Evolutionary conservation across 306 rosid species (phyloP), one percentile per base, ranked within the genome.

Genomic region (Quercus berberidifolia): DNA sequence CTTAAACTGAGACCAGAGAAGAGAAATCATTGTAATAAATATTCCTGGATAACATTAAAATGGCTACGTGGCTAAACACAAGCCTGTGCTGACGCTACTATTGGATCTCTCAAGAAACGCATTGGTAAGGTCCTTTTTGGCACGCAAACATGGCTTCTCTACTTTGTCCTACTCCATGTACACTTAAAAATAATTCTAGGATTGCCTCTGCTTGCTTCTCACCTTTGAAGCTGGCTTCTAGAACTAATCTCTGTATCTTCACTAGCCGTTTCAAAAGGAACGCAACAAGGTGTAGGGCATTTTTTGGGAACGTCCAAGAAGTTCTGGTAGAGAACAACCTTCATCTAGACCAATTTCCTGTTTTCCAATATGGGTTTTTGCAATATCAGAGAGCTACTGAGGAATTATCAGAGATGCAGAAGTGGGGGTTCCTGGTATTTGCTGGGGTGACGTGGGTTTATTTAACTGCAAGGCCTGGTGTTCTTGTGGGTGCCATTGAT

Each of bases 401-500:
- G 74, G 92, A 86, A 0, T 73, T 93, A 25, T 76, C 92, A 28
- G 96, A 93, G 11, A 75, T 77, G 18, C 92, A 91, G 90, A 91
- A 79, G 51, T 93, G 91, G 97, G 92, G 88, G 6, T 76, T 85
- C 33, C 54, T 93, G 2, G 60, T 78, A 67, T 69, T 93, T 78
- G 94, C 89, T 35, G 98, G 94, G 26, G 8, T 92, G 21, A 81
- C 85, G 1, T 95, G 98, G 99, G 67, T 90, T 69, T 95, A 95
- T 83, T 80, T 95, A 55, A 95, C 97, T 51, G 90, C 96, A 15
- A 89, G 99, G 85, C 99, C 99, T 0, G 99, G 98, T 74, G 92
- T 95, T 35, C 94, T 95, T 21, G 9, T 95, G 5, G 98, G 99
- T 43, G 97, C 99, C 89, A 85, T 95, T 80, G 99, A 95, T 85